Evolutionary conservation across 1,139 yeast genomes (phyloP), one percentile per base, ranked within the genome.

Genomic region (Pichia inconspicua): DNA sequence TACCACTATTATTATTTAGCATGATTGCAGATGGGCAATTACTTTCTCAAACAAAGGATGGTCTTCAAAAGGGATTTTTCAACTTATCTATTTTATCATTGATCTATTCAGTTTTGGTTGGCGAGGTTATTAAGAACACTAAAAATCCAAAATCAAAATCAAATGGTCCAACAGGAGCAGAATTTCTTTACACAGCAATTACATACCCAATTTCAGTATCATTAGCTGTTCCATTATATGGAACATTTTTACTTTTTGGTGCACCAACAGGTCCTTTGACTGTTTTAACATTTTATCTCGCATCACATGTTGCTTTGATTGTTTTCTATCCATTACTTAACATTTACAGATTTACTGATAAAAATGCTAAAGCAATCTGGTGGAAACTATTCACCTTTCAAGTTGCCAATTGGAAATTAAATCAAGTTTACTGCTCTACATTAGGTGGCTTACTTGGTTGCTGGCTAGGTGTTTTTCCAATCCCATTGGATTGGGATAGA

Each of bases 401-500:
- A 46, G 56, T 62, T 17, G 57, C 55, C 6, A 45, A 51, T 12
- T 61, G 62, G 53, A 55, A 58, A 46, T 57, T 59, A 15, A 70
- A 75, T 53, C 72, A 69, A 38, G 58, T 74, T 2, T 66, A 76
- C 42, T 60, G 70, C 35, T 61, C 70, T 28, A 66, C 77, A 7
- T 62, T 78, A 11, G 75, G 81, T 38, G 74, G 82, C 0, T 68
- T 82, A 40, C 58, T 84, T 9, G 96, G 96, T 2, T 80, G 94
- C 10, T 92, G 97, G 97, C 59, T 88, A 2, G 97, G 97, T 11
- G 96, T 94, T 5, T 68, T 87, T 40, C 97, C 96, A 2, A 89
- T 92, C 51, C 97, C 97, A 0, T 73, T 92, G 50, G 98, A 92
- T 65, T 92, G 98, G 98, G 98, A 92, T 64, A 74, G 97, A 57